A percentile compares a stretch with the other conserved stretches of the same genome.
phyloP scores from a whole-genome alignment of 2,329 filamentous ascomycete species.

The Ceratocystis alfenasii region DNA sequence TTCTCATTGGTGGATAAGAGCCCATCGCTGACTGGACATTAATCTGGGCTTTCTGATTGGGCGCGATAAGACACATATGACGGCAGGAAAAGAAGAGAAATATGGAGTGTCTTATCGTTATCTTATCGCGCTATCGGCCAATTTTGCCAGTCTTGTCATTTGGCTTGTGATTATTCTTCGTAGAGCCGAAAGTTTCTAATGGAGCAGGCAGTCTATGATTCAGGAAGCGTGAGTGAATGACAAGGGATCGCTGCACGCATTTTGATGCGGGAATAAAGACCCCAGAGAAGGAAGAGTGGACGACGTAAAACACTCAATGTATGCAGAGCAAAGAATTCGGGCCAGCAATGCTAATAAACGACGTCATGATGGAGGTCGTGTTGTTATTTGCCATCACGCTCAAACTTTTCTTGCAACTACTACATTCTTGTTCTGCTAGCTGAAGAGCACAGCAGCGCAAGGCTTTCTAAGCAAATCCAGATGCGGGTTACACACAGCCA shows the following conservation, averaged over 20 bases:
- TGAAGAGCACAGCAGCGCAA: neutral
- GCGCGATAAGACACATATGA: neutral
- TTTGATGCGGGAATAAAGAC: neutral
- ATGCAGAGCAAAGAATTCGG: neutral
- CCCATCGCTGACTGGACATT: neutral
- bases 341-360: too few relatives aligned
- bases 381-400: too few relatives aligned
- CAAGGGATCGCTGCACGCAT: neutral
- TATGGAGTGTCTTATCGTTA: neutral
- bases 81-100: neutral
- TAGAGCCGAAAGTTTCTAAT: neutral
- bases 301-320: neutral
- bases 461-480: neutral
- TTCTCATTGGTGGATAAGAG: conserved; percentile 6
- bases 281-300: neutral
- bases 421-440: too few relatives aligned
- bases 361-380: neutral
- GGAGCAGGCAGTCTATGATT: neutral
- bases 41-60: conserved; percentile 17
- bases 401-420: too few relatives aligned
- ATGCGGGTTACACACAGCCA: neutral
- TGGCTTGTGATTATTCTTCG: neutral
- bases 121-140: conserved; percentile 4
- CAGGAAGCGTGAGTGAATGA: neutral
- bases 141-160: neutral